Percentiles rank a stretch among this genome's conserved stretches.
Conservation (phyloP, 2,329 filamentous ascomycete species). For the Apiospora arundinis region DNA sequence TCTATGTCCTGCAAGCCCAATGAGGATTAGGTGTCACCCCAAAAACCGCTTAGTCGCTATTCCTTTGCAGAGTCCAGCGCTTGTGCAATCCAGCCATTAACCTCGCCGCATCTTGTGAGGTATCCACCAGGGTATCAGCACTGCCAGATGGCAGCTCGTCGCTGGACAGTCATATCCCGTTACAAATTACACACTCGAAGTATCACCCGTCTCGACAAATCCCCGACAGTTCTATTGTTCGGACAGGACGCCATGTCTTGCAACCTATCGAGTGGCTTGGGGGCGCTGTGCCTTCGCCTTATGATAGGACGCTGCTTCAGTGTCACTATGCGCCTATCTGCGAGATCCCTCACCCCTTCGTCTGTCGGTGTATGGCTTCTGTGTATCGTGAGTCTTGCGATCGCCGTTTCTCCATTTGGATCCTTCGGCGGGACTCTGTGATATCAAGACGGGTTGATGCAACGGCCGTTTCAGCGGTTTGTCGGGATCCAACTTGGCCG, state of each 20-base stretch:
- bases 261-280: conserved; percentile 4
- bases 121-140: conserved; percentile 46
- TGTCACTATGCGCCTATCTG: conserved; percentile 21
- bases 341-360: conserved; percentile 36
- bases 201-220: background rate
- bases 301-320: background rate
- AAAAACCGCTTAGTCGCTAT: conserved; percentile 37
- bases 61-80: conserved; percentile 28
- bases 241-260: background rate
- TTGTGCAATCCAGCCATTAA: conserved; percentile 42
- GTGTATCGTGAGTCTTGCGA: conserved; percentile 39
- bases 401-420: conserved; percentile 44
- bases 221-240: background rate
- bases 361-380: conserved; percentile 40
- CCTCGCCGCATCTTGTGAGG: conserved; percentile 41
- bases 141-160: conserved; percentile 55
- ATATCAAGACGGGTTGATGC: conserved; percentile 61
- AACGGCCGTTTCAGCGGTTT: conserved; percentile 62
- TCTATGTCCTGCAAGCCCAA: conserved; percentile 10
- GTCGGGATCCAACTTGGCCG: conserved; percentile 54
- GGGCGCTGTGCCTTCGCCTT: background rate
- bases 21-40: conserved; percentile 15
- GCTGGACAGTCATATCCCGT: conserved; percentile 45
- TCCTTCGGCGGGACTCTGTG: conserved; percentile 45
- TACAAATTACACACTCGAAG: conserved; percentile 19